Evolutionary conservation across 768 basidiomycete species (phyloP), one percentile per base, ranked within the genome.

Genomic region (Rhizopogon salebrosus): DNA sequence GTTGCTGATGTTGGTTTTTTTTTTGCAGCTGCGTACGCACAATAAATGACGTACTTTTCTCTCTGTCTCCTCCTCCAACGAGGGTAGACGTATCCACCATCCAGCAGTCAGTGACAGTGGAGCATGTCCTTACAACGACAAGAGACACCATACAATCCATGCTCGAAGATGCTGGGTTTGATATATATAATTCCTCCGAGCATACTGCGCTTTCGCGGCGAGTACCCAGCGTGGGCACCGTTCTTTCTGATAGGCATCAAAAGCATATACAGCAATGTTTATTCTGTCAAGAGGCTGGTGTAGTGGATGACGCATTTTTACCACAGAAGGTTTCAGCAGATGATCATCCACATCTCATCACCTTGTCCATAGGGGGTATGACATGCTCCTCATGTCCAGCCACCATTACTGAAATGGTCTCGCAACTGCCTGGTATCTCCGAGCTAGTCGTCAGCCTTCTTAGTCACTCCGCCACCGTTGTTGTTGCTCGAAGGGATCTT

Each of bases 351-450:
- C 69, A 66, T 61, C 63, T 50, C 2, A 51, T 80, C 39, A 72
- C 74, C 1, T 73, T 90, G 35, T 80, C 84, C 0, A 72, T 92
- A 6, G 80, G 75, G 0, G 90, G 89, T 3, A 91, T 92, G 88
- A 84, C 87, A 1, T 92, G 89, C 65, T 74, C 82, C 0, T 77
- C 86, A 2, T 92, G 89, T 58, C 73, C 75, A 11, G 68, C 71
- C 1, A 75, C 85, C 0, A 73, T 92, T 52, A 79, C 77, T 0
- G 68, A 74, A 14, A 63, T 74, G 22, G 63, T 88, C 10, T 70
- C 75, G 5, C 72, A 73, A 6, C 64, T 85, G 3, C 67, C 74
- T 1, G 84, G 82, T 0, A 72, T 87, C 3, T 70, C 78, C 1
- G 68, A 79, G 14, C 70, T 82, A 26, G 65, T 70, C 1, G 79